These are phyloP conservation scores for Auxenochlorella pyrenoidosa DNA, from an alignment of 139 green algal species.

Conservation along the genomic window DNA sequence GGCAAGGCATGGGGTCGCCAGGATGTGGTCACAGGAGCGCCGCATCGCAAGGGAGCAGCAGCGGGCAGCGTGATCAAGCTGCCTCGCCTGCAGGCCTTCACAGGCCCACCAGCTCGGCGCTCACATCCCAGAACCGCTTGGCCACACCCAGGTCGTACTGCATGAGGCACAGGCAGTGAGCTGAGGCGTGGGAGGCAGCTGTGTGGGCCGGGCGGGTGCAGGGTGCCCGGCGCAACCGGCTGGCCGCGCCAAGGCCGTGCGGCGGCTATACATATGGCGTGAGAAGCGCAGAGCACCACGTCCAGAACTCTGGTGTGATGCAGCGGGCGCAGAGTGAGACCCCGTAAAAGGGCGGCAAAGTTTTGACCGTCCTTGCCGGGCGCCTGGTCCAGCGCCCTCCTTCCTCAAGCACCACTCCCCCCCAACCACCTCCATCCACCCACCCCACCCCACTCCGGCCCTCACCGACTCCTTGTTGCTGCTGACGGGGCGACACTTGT, in stretches of 20 bases:
- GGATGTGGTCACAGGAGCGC: too few species aligned
- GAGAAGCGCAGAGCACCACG: too few species aligned
- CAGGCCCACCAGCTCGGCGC: constrained; percentile 63
- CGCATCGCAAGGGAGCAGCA: too few species aligned
- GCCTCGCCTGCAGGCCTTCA: not conserved
- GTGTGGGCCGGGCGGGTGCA: not conserved
- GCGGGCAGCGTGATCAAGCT: not conserved
- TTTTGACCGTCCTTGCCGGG: too few species aligned
- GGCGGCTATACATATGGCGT: too few species aligned
- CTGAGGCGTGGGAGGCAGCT: too few species aligned
- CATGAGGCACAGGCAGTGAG: not conserved
- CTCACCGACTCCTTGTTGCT: constrained; percentile 24
- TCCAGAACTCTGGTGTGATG: too few species aligned
- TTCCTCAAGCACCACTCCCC: not conserved
- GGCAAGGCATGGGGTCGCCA: too few species aligned
- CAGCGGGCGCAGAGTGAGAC: too few species aligned
- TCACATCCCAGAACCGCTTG: constrained; percentile 66
- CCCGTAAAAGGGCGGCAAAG: too few species aligned
- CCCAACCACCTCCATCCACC: not conserved
- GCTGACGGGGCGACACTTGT: constrained; percentile 56
- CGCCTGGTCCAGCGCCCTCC: not conserved
- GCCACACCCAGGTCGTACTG: constrained; percentile 50
- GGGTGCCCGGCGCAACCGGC: too few species aligned
- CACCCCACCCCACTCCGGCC: not conserved
- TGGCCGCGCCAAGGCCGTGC: too few species aligned